These are phyloP conservation scores for Vitis hybrid DNA, from an alignment of 177 flowering plant species.

Conservation along the genomic window DNA sequence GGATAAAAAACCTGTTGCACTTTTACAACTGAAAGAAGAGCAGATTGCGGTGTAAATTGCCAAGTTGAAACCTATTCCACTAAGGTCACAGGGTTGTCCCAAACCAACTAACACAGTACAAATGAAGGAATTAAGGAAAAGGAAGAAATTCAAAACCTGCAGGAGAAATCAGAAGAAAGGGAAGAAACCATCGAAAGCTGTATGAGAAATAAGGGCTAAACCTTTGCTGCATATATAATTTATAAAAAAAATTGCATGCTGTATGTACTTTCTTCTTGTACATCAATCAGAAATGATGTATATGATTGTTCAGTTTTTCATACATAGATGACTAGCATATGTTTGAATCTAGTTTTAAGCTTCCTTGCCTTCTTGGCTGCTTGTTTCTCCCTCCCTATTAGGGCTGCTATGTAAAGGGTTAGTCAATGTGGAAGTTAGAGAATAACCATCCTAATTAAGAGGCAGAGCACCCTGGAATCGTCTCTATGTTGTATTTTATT, in stretches of 20 bases:
- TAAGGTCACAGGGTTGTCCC: background rate
- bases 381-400: too few species aligned
- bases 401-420: too few species aligned
- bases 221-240: too few species aligned
- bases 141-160: background rate
- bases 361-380: too few species aligned
- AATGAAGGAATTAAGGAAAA: conserved; percentile 4
- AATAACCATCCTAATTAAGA: too few species aligned
- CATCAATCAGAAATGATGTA: background rate
- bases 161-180: background rate
- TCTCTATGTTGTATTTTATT: too few species aligned
- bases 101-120: conserved; percentile 1
- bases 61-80: background rate
- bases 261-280: background rate
- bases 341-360: background rate
- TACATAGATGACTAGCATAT: background rate
- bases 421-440: too few species aligned
- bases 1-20: conserved; percentile 43
- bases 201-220: too few species aligned
- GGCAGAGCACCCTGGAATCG: too few species aligned
- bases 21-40: conserved; percentile 58
- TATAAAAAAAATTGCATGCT: too few species aligned
- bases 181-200: too few species aligned
- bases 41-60: conserved; percentile 24
- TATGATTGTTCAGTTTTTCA: background rate